phyloP scores from a whole-genome alignment of 148 eudicot species.

The Hydrangea macrophylla region DNA sequence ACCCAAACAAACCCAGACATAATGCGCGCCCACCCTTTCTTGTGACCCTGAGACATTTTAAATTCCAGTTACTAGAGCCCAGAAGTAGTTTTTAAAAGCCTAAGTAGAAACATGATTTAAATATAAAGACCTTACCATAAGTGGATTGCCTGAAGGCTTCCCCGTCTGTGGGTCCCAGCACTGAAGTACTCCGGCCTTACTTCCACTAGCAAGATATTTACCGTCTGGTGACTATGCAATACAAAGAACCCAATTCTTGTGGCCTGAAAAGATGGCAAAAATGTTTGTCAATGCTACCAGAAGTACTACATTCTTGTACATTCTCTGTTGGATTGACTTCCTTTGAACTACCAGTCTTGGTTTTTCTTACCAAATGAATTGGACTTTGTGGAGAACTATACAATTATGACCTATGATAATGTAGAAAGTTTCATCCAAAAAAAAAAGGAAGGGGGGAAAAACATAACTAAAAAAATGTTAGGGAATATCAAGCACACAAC shows the following conservation, averaged over 20 bases:
- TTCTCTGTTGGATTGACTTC: too few species aligned
- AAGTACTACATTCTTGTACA: too few species aligned
- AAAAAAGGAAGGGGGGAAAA: too few species aligned
- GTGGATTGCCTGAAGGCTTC: slow-evolving; percentile 67
- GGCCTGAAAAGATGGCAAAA: slow-evolving; percentile 44
- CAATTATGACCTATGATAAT: too few species aligned
- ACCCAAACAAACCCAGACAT: too few species aligned
- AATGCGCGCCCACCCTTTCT: too few species aligned
- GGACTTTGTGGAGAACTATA: too few species aligned
- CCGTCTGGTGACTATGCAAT: slow-evolving; percentile 99
- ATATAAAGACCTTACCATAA: slow-evolving; percentile 41
- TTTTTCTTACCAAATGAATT: too few species aligned
- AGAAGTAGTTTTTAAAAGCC: background rate
- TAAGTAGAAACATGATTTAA: background rate
- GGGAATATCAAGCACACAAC: too few species aligned
- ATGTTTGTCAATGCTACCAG: background rate
- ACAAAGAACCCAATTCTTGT: slow-evolving; percentile 94
- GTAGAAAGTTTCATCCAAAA: too few species aligned
- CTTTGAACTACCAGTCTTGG: too few species aligned
- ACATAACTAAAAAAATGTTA: too few species aligned
- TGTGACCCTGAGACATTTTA: slow-evolving; percentile 74
- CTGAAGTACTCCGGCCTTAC: slow-evolving; percentile 84
- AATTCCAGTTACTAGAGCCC: slow-evolving; percentile 2
- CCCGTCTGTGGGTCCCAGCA: slow-evolving; percentile 97
- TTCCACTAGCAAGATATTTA: slow-evolving; percentile 94